A percentile compares a stretch with the other conserved stretches of the same genome.
Conservation (phyloP, 1,284 basidiomycete species). For the Leccinum cinnamomeum region DNA sequence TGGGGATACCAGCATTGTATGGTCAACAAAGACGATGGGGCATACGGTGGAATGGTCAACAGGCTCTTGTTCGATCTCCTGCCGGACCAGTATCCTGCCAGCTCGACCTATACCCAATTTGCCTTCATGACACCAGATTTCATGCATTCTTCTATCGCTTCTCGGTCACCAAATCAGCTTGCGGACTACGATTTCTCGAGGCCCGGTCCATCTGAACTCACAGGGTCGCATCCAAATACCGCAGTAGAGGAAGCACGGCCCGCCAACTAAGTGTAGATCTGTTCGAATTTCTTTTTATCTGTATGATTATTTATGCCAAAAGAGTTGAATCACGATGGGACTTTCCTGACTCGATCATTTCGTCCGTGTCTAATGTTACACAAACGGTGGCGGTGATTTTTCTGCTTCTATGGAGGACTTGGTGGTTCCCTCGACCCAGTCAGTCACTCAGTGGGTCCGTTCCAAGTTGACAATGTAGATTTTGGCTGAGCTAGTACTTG, state of each 20-base stretch:
- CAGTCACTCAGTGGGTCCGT: too few species aligned
- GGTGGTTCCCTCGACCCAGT: too few species aligned
- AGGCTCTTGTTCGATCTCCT: conserved; percentile 72
- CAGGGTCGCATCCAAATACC: neutral
- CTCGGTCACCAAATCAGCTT: conserved; percentile 12
- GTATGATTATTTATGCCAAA: neutral
- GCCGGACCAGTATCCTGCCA: conserved; percentile 62
- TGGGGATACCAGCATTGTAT: conserved; percentile 78
- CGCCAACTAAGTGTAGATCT: neutral
- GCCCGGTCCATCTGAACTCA: conserved; percentile 6
- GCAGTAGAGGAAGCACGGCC: neutral
- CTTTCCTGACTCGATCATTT: neutral
- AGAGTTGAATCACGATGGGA: neutral
- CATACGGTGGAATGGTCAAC: conserved; percentile 71
- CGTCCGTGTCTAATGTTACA: too few species aligned
- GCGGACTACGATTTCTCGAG: conserved; percentile 27
- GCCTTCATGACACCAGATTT: conserved; percentile 58
- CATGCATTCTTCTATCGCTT: conserved; percentile 21
- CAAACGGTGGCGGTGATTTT: too few species aligned
- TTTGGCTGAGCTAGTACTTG: too few species aligned
- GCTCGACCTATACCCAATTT: conserved; percentile 63
- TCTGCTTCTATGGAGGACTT: too few species aligned
- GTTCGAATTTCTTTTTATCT: neutral
- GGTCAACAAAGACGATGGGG: conserved; percentile 61
- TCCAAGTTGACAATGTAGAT: too few species aligned